These are phyloP conservation scores for Xylaria sp. DNA, from an alignment of 495 filamentous ascomycete species.

Conservation along the genomic window DNA sequence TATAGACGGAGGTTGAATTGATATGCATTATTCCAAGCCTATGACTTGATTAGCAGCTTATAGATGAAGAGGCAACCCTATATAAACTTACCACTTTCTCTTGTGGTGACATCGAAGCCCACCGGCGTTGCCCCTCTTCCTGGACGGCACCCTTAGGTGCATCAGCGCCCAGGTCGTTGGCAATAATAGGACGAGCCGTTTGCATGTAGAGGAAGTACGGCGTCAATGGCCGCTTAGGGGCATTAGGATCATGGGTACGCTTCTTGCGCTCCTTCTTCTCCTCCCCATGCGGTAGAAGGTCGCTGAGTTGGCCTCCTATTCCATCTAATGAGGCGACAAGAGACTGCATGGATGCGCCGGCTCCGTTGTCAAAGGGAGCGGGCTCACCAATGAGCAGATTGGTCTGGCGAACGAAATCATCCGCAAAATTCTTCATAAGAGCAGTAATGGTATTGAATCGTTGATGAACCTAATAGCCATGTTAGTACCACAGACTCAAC, in stretches of 20 bases:
- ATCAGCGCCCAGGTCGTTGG: slow-evolving; percentile 71
- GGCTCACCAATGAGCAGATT: slow-evolving; percentile 76
- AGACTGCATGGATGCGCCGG: slow-evolving; percentile 56
- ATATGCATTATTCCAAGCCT: slow-evolving; percentile 79
- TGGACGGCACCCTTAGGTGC: slow-evolving; percentile 80
- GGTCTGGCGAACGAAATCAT: slow-evolving; percentile 82
- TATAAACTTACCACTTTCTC: slow-evolving; percentile 73
- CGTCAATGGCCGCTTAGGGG: slow-evolving; percentile 90
- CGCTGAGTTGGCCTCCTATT: slow-evolving; percentile 41
- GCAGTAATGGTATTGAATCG: slow-evolving; percentile 75
- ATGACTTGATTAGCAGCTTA: slow-evolving; percentile 24
- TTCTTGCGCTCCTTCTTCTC: slow-evolving; percentile 87
- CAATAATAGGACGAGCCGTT: slow-evolving; percentile 77
- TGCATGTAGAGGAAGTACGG: slow-evolving; percentile 95
- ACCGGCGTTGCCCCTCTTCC: slow-evolving; percentile 81
- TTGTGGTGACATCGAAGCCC: slow-evolving; percentile 72
- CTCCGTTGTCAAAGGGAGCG: slow-evolving; percentile 52
- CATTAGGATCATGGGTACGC: slow-evolving; percentile 88
- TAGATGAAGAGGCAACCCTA: not conserved
- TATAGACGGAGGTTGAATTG: slow-evolving; percentile 78
- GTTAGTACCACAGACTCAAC: slow-evolving; percentile 36
- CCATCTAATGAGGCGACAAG: slow-evolving; percentile 54
- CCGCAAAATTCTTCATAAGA: slow-evolving; percentile 73
- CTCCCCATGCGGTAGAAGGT: slow-evolving; percentile 54
- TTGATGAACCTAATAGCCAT: slow-evolving; percentile 67